These are phyloP conservation scores for Kuraishia cidri DNA, from an alignment of 805 yeast genomes.

Conservation along the genomic window DNA sequence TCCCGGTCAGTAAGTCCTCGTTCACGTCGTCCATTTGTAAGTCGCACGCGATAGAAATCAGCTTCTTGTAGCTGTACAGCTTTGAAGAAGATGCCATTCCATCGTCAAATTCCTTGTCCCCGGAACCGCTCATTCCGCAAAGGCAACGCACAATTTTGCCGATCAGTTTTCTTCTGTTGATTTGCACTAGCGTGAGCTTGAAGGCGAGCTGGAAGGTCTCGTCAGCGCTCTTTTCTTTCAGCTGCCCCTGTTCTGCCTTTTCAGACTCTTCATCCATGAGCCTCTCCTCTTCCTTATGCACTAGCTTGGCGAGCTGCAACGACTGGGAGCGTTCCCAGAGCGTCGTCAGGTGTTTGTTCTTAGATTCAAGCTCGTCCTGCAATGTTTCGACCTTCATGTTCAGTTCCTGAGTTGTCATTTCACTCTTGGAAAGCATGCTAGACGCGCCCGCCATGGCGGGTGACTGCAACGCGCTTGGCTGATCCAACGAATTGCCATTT, in stretches of 20 bases:
- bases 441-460: too few relatives aligned
- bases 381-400: slow-evolving; percentile 7
- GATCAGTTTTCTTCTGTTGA: slow-evolving; percentile 26
- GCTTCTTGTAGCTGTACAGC: slow-evolving; percentile 37
- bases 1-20: slow-evolving; percentile 70
- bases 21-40: slow-evolving; percentile 73
- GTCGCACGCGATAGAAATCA: slow-evolving; percentile 73
- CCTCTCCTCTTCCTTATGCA: slow-evolving; percentile 37
- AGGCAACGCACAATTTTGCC: slow-evolving; percentile 2
- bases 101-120: slow-evolving; percentile 2
- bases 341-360: slow-evolving; percentile 25
- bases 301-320: slow-evolving; percentile 45
- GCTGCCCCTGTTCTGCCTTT: background rate
- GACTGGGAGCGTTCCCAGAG: slow-evolving; percentile 55
- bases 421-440: too few relatives aligned
- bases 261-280: slow-evolving; percentile 1
- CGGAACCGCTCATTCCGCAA: background rate
- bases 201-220: slow-evolving; percentile 19
- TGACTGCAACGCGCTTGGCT: slow-evolving; percentile 5
- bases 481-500: background rate
- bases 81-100: background rate
- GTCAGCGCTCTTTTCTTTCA: too few relatives aligned
- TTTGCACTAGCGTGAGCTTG: slow-evolving; percentile 29
- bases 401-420: slow-evolving; percentile 10
- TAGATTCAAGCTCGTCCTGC: slow-evolving; percentile 12